phyloP scores from a whole-genome alignment of 352 stramenopile genomes.

The Globisporangium emineosum region DNA sequence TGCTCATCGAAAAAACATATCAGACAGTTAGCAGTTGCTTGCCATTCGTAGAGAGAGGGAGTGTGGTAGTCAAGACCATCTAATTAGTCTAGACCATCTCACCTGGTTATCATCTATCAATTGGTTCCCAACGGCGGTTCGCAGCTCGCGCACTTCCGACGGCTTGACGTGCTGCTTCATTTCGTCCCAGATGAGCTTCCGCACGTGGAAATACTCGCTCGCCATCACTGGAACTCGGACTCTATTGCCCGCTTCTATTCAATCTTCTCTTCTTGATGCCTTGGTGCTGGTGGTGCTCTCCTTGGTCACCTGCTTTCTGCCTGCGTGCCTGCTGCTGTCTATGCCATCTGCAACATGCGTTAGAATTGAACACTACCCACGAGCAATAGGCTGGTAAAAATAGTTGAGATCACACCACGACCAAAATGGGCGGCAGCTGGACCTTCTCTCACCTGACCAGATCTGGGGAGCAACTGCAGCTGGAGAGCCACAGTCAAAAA shows the following conservation, averaged over 20 bases:
- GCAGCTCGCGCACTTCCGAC: constrained; percentile 65
- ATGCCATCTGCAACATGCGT: constrained; percentile 6
- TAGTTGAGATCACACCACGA: background rate
- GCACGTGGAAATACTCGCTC: constrained; percentile 65
- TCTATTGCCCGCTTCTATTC: background rate
- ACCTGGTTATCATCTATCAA: constrained; percentile 73
- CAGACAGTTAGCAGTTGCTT: background rate
- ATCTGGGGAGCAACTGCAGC: background rate
- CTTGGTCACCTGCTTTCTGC: background rate
- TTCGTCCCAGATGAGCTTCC: constrained; percentile 76
- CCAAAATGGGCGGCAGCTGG: background rate
- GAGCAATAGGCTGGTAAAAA: constrained; percentile 4
- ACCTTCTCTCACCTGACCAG: background rate
- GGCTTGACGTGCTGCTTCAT: constrained; percentile 42
- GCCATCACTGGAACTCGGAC: constrained; percentile 15
- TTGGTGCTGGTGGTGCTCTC: background rate
- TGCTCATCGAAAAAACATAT: constrained; percentile 10
- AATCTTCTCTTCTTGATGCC: background rate
- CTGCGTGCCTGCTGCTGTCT: background rate
- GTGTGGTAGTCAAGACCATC: background rate
- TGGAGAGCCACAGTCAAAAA: background rate
- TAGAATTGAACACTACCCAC: background rate
- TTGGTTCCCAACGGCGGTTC: constrained; percentile 50
- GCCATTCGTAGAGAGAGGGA: background rate
- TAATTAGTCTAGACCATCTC: too few relatives aligned